Conservation (phyloP, 768 basidiomycete species). For the Serendipita indica region DNA sequence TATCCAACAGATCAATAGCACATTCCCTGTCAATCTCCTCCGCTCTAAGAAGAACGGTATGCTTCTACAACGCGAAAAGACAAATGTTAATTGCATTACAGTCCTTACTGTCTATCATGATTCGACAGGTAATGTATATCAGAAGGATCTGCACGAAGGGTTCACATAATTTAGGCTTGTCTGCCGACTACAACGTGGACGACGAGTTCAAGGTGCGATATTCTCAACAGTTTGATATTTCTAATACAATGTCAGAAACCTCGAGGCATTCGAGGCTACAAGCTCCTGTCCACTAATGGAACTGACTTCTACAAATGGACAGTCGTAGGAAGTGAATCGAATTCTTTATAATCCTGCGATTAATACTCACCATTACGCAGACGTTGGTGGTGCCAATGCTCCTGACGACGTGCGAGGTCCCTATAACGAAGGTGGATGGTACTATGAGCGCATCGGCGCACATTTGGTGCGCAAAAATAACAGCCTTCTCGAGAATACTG, state of each 20-base stretch:
- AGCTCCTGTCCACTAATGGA: constrained; percentile 17
- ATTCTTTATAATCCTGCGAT: not conserved
- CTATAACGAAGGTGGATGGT: constrained; percentile 23
- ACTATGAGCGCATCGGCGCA: constrained; percentile 18
- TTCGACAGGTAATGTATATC: not conserved
- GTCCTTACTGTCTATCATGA: constrained; percentile 1
- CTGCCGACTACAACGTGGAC: constrained; percentile 18
- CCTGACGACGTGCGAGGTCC: constrained; percentile 22
- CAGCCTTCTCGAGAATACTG: not conserved
- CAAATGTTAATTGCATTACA: not conserved
- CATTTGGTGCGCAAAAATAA: not conserved
- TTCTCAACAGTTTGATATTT: not conserved
- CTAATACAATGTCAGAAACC: constrained; percentile 16
- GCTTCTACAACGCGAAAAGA: too few relatives aligned
- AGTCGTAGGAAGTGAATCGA: constrained; percentile 13
- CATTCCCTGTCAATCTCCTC: not conserved
- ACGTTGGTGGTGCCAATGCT: constrained; percentile 20
- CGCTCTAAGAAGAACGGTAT: not conserved
- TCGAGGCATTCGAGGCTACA: constrained; percentile 21
- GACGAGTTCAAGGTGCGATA: constrained; percentile 15
- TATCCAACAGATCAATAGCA: not conserved
- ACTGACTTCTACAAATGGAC: constrained; percentile 19
- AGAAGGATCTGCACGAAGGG: too few relatives aligned
- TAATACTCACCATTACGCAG: constrained; percentile 4
- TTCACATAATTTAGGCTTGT: constrained; percentile 19